A percentile compares a stretch with the other conserved stretches of the same genome.
These are phyloP conservation scores for Fraxinus floribunda DNA, from an alignment of 305 asterid genomes.

Conservation along the genomic window DNA sequence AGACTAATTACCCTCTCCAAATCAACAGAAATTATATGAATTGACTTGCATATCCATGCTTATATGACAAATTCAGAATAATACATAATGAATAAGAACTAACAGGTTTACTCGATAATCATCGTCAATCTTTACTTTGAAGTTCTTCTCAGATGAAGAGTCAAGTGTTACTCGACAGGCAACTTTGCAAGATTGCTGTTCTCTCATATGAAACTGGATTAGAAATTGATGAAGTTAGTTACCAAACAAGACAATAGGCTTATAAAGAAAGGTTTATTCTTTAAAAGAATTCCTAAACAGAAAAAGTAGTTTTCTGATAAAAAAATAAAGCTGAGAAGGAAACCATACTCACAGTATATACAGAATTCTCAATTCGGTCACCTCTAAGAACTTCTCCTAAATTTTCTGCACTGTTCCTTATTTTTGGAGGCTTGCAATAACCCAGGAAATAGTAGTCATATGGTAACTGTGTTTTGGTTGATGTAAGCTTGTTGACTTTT, in stretches of 20 bases:
- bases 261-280: not conserved
- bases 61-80: not conserved
- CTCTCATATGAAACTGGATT: constrained; percentile 50
- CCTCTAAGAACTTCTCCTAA: constrained; percentile 62
- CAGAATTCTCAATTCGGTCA: constrained; percentile 57
- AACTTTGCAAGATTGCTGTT: constrained; percentile 39
- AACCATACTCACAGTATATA: constrained; percentile 45
- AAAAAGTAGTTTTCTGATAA: not conserved
- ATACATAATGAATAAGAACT: constrained; percentile 20
- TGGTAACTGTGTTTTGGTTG: constrained; percentile 60
- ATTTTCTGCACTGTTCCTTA: constrained; percentile 50
- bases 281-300: not conserved
- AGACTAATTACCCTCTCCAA: not conserved
- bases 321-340: not conserved
- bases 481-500: constrained; percentile 58
- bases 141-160: constrained; percentile 37
- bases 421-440: constrained; percentile 47
- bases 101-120: constrained; percentile 55
- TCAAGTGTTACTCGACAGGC: constrained; percentile 44
- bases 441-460: constrained; percentile 52
- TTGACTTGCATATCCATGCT: not conserved
- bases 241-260: not conserved
- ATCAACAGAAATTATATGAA: not conserved
- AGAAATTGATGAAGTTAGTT: constrained; percentile 7
- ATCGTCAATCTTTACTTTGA: constrained; percentile 44